These are phyloP conservation scores for Geoglossum glabrum DNA, from an alignment of 495 filamentous ascomycete species.

Conservation along the genomic window DNA sequence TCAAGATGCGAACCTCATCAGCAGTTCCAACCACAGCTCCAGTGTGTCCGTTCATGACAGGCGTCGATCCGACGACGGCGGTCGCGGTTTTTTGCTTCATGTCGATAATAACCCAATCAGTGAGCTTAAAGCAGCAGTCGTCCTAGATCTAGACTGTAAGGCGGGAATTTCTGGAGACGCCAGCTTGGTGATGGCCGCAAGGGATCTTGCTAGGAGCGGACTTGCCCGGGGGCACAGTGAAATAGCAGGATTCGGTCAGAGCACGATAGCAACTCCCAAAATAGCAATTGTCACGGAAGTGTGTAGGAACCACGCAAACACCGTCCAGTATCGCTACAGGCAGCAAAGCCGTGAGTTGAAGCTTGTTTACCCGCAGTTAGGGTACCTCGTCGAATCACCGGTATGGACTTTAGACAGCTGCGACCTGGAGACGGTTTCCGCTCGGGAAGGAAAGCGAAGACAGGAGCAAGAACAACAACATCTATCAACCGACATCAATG, in stretches of 20 bases:
- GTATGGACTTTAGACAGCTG: constrained; percentile 54
- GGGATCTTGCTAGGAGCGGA: neutral
- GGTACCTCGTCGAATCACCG: constrained; percentile 29
- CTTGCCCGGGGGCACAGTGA: neutral
- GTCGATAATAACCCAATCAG: no score
- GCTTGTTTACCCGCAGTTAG: constrained; percentile 14
- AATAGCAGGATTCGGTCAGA: neutral
- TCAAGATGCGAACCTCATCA: constrained; percentile 32
- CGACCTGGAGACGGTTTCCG: constrained; percentile 50
- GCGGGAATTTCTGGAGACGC: neutral
- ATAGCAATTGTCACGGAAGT: no score
- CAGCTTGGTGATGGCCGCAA: neutral
- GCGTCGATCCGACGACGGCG: neutral
- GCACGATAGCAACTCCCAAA: no score
- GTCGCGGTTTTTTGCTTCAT: neutral
- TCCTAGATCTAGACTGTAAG: neutral
- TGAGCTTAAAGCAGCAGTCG: neutral
- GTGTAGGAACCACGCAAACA: neutral
- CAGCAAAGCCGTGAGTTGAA: neutral
- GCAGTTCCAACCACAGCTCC: neutral
- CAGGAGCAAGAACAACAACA: constrained; percentile 47
- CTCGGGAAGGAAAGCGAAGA: constrained; percentile 47
- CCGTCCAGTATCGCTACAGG: neutral
- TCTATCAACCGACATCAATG: constrained; percentile 63
- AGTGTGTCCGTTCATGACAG: neutral